Conservation (phyloP, 768 basidiomycete species). For the Serendipita sp. region DNA sequence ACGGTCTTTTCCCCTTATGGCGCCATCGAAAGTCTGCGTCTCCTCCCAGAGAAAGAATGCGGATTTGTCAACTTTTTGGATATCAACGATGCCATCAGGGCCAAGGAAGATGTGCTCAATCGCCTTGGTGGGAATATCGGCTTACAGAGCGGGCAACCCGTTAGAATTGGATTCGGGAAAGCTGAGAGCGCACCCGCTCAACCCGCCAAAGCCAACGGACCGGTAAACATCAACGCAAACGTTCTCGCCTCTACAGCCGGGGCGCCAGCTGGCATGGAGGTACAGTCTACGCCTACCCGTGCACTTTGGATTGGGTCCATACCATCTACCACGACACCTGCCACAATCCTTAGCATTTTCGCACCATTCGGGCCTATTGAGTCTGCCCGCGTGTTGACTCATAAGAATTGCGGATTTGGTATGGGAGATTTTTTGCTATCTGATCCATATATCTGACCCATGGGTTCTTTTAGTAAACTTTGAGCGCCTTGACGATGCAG, state of each 20-base stretch:
- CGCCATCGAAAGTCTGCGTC: conserved; percentile 84
- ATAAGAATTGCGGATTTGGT: conserved; percentile 94
- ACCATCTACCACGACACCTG: conserved; percentile 85
- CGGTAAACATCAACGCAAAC: conserved; percentile 24
- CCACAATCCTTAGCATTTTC: conserved; percentile 88
- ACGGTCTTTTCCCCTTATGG: conserved; percentile 94
- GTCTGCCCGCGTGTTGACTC: conserved; percentile 85
- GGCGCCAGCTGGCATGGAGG: conserved; percentile 45
- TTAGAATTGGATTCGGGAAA: conserved; percentile 96
- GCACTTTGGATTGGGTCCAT: conserved; percentile 98
- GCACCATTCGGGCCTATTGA: conserved; percentile 97
- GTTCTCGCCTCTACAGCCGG: conserved; percentile 38
- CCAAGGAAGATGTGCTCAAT: conserved; percentile 94
- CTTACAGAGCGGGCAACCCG: conserved; percentile 88
- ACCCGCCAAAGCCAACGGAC: conserved; percentile 46
- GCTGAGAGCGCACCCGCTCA: conserved; percentile 91
- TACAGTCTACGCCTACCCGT: conserved; percentile 81
- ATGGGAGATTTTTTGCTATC: conserved; percentile 19
- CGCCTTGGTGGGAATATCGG: conserved; percentile 87
- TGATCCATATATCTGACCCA: background rate
- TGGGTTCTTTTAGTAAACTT: conserved; percentile 58
- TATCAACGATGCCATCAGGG: conserved; percentile 85
- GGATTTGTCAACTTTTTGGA: conserved; percentile 99
- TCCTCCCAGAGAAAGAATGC: conserved; percentile 98
- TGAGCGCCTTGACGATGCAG: conserved; percentile 91